Evolutionary conservation across 2,329 filamentous ascomycete species (phyloP), one percentile per base, ranked within the genome.

Genomic region (Stemphylium vesicarium): DNA sequence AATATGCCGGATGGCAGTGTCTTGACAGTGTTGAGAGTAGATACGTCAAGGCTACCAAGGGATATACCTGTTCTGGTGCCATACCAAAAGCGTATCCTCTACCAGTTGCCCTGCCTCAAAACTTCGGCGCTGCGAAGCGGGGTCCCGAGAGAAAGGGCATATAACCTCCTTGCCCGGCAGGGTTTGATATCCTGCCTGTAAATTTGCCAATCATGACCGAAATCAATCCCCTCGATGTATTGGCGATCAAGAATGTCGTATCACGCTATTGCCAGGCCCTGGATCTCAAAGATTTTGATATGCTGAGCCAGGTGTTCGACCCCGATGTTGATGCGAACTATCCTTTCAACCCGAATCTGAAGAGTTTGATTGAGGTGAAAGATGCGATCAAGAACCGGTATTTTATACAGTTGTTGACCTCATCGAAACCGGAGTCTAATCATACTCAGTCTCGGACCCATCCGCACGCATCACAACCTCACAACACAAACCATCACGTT

Each of bases 241-340:
- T 76, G 39, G 75, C 77, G n/a, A 76, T 81, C 60, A 71, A 70
- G 37, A 80, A 80, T 59, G 69, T 70, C 7, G 60, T 80, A 22
- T 62, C 77, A 5, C 73, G 69, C 26, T 81, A 80, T 62, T 79
- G 77, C 63, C 70, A 79, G 37, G 78, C 78, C 1, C 67, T 80
- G 5, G 78, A 80, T 58, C 73, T 72, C 13, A 79, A 80, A 53
- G 53, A 76, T 49, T 79, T 76, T 43, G 39, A 60, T 4, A 65
- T 77, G 1, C 68, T 80, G 2, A 44, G 65, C 4, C 60, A 75
- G 31, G 77, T 81, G 49, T 80, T 81, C 62, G 63, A 69, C 1
- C 44, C 65, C 5, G 73, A 80, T 53, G 75, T 78, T 10, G 64
- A 69, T 6, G 75, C 77, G 13, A 61, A 72, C 20, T 80, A 80